phyloP scores from a whole-genome alignment of 805 yeast species.

The Wickerhamomyces sydowiorum region DNA sequence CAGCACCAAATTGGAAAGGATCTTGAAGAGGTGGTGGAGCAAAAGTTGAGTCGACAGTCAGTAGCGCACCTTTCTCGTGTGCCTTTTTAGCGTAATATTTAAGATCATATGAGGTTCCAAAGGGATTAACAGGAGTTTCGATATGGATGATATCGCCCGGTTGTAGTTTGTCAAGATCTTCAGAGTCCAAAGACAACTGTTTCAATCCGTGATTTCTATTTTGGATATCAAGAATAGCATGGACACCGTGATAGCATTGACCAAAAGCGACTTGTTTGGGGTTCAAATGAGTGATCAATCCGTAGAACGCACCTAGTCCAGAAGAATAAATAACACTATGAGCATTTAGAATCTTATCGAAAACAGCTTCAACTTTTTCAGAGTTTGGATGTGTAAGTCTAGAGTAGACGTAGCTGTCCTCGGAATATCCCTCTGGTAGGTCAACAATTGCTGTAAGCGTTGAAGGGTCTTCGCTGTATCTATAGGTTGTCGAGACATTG shows the following conservation, averaged over 20 bases:
- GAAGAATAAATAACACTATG: conserved; percentile 67
- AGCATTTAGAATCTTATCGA: conserved; percentile 55
- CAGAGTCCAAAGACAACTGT: conserved; percentile 37
- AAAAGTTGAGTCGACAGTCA: conserved; percentile 80
- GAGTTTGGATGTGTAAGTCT: conserved; percentile 72
- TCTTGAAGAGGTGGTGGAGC: conserved; percentile 90
- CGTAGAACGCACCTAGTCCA: conserved; percentile 79
- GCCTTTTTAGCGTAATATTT: conserved; percentile 60
- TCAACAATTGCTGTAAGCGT: conserved; percentile 44
- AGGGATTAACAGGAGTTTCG: conserved; percentile 88
- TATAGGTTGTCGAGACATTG: conserved; percentile 73
- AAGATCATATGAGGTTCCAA: conserved; percentile 62
- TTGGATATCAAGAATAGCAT: conserved; percentile 59
- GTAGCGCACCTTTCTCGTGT: conserved; percentile 67
- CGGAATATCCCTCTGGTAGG: conserved; percentile 26
- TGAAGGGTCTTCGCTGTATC: conserved; percentile 56
- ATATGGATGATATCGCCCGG: conserved; percentile 76
- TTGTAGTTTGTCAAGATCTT: conserved; percentile 40
- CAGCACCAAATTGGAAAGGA: conserved; percentile 81
- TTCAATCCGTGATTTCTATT: conserved; percentile 55
- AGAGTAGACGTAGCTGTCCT: conserved; percentile 51
- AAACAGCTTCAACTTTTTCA: conserved; percentile 57
- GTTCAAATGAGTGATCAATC: conserved; percentile 59
- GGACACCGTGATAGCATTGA: conserved; percentile 82
- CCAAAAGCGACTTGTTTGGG: conserved; percentile 76